phyloP scores from a whole-genome alignment of 352 stramenopile genomes.

The Aphanomyces cochlioides region DNA sequence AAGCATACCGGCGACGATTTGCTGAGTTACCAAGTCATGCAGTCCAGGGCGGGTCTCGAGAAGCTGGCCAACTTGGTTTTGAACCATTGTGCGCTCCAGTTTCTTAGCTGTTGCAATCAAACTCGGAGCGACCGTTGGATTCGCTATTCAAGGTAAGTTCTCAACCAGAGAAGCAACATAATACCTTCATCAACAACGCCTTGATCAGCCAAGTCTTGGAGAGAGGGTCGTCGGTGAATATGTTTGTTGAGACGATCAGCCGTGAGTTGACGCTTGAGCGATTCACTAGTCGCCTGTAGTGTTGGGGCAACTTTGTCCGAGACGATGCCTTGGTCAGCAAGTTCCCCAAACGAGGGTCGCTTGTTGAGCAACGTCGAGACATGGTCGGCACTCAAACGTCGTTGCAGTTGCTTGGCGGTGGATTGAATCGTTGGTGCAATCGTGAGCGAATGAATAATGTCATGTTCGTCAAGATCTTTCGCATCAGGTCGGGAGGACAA shows the following conservation, averaged over 20 bases:
- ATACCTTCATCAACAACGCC: constrained; percentile 55
- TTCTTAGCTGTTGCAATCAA: constrained; percentile 72
- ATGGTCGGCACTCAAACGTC: constrained; percentile 68
- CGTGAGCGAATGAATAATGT: constrained; percentile 45
- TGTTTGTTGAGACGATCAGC: constrained; percentile 68
- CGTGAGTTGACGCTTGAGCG: constrained; percentile 68
- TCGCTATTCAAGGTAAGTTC: constrained; percentile 13
- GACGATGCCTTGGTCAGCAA: constrained; percentile 68
- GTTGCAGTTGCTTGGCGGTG: constrained; percentile 73
- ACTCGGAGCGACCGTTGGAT: constrained; percentile 53
- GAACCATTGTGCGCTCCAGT: constrained; percentile 67
- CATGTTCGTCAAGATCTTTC: constrained; percentile 51
- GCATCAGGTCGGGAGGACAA: constrained; percentile 54
- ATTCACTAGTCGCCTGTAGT: constrained; percentile 74
- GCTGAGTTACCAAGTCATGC: constrained; percentile 68
- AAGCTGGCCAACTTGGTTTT: constrained; percentile 78
- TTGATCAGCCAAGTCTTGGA: constrained; percentile 53
- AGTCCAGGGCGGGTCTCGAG: constrained; percentile 73
- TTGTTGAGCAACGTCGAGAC: constrained; percentile 60
- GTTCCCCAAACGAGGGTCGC: constrained; percentile 67
- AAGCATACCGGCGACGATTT: constrained; percentile 59
- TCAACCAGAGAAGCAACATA: neutral
- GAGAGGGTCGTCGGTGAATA: constrained; percentile 64
- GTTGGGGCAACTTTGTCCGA: constrained; percentile 62
- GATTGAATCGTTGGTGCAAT: constrained; percentile 57